Conservation (phyloP, 139 green algal species). For the Volvox reticuliferus region DNA sequence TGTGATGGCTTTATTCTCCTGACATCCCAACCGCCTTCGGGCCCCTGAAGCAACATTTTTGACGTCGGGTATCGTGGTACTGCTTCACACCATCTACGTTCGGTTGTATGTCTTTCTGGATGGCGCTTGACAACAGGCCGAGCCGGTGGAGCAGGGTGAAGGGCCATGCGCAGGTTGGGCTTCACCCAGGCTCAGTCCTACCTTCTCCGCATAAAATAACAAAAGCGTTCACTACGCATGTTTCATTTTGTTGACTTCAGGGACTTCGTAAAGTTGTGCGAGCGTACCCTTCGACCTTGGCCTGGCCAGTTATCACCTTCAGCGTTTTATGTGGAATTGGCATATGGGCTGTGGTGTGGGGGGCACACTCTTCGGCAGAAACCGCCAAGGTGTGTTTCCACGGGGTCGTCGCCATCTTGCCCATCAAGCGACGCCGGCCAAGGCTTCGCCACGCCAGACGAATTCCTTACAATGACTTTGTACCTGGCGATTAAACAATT, state of each 20-base stretch:
- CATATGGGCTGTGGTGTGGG: background rate
- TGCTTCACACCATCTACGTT: too few species aligned
- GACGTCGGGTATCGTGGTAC: too few species aligned
- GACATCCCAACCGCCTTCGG: too few species aligned
- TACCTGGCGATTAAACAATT: background rate
- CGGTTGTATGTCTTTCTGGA: background rate
- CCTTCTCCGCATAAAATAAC: background rate
- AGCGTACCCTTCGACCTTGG: background rate
- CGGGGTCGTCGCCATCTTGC: background rate
- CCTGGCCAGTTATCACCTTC: background rate
- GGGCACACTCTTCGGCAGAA: background rate
- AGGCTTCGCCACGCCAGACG: background rate
- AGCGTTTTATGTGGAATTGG: background rate
- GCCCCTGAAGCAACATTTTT: too few species aligned
- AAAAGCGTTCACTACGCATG: background rate
- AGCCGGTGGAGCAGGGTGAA: constrained; percentile 1
- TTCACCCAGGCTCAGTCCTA: background rate
- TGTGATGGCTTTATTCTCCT: too few species aligned
- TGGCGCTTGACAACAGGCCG: background rate
- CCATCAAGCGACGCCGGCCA: background rate
- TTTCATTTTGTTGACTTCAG: background rate
- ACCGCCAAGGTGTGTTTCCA: background rate
- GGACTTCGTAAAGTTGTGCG: background rate
- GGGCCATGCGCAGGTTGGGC: background rate
- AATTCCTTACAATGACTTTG: background rate